Percentiles rank a stretch among this genome's conserved stretches.
Conservation (phyloP, 1,284 basidiomycete genomes). For the Irpex lacteus region DNA sequence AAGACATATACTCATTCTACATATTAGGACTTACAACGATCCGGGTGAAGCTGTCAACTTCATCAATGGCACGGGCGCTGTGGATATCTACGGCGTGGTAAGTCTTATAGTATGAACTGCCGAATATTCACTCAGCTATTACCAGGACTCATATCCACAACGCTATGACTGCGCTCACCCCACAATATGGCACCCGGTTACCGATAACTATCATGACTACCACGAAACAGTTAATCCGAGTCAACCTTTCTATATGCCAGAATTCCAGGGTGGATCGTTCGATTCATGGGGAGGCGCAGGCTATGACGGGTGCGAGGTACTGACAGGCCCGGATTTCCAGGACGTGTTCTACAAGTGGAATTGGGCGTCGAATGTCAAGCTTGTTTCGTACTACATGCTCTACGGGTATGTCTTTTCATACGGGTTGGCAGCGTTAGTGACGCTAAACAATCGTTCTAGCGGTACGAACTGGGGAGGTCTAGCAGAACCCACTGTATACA, state of each 20-base stretch:
- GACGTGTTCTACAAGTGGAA: conserved; percentile 73
- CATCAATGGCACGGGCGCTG: conserved; percentile 63
- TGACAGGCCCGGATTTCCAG: conserved; percentile 70
- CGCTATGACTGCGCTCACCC: conserved; percentile 74
- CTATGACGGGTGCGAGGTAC: conserved; percentile 45
- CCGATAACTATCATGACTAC: conserved; percentile 55
- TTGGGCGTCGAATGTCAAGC: conserved; percentile 74
- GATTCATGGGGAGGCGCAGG: conserved; percentile 75
- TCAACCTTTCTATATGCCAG: conserved; percentile 66
- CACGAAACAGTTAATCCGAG: conserved; percentile 54
- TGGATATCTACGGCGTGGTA: conserved; percentile 53
- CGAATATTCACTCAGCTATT: background rate
- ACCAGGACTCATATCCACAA: conserved; percentile 66
- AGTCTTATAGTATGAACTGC: background rate
- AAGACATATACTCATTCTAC: background rate
- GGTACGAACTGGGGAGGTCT: conserved; percentile 80
- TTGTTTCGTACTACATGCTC: conserved; percentile 79
- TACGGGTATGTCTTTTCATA: conserved; percentile 52
- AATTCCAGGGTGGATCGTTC: conserved; percentile 53
- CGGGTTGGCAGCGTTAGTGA: background rate
- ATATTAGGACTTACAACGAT: conserved; percentile 61
- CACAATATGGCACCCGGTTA: conserved; percentile 54
- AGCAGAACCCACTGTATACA: conserved; percentile 66
- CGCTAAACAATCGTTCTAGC: conserved; percentile 31
- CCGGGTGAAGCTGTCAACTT: conserved; percentile 58